Evolutionary conservation across 495 filamentous ascomycete genomes (phyloP).

Genomic region (Lichenothelia convexa): DNA sequence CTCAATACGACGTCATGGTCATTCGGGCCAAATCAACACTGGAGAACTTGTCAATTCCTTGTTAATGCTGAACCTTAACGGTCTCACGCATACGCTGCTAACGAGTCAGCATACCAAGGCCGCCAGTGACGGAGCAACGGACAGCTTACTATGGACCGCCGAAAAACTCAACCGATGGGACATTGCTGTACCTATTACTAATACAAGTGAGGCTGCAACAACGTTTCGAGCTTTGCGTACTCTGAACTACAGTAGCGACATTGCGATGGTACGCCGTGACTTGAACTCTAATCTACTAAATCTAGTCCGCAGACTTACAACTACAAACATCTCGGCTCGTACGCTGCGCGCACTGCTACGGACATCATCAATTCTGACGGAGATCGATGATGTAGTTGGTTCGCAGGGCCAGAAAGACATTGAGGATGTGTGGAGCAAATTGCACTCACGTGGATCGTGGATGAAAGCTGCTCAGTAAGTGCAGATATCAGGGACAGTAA

Average conservation of each 20-base stretch:
- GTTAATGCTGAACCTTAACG: slow-evolving; percentile 47
- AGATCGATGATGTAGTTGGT: slow-evolving; percentile 59
- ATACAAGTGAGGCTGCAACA: slow-evolving; percentile 41
- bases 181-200: slow-evolving; percentile 48
- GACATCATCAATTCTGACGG: slow-evolving; percentile 58
- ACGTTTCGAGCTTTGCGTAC: slow-evolving; percentile 66
- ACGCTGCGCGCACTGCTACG: slow-evolving; percentile 46
- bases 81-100: slow-evolving; percentile 53
- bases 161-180: slow-evolving; percentile 86
- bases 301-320: neutral
- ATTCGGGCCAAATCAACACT: slow-evolving; percentile 20
- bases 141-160: slow-evolving; percentile 63
- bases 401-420: slow-evolving; percentile 39
- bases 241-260: slow-evolving; percentile 46
- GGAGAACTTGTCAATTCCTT: slow-evolving; percentile 41
- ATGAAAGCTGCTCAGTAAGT: slow-evolving; percentile 59
- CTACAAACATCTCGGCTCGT: slow-evolving; percentile 17
- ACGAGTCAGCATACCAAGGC: slow-evolving; percentile 32
- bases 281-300: slow-evolving; percentile 1
- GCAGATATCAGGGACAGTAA: neutral
- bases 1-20: slow-evolving; percentile 39
- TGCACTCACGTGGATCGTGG: slow-evolving; percentile 51
- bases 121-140: slow-evolving; percentile 31
- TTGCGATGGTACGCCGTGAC: neutral
- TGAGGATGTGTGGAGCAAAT: slow-evolving; percentile 38